phyloP scores from a whole-genome alignment of 1,284 basidiomycete species.

The Sanguinoderma infundibulare region DNA sequence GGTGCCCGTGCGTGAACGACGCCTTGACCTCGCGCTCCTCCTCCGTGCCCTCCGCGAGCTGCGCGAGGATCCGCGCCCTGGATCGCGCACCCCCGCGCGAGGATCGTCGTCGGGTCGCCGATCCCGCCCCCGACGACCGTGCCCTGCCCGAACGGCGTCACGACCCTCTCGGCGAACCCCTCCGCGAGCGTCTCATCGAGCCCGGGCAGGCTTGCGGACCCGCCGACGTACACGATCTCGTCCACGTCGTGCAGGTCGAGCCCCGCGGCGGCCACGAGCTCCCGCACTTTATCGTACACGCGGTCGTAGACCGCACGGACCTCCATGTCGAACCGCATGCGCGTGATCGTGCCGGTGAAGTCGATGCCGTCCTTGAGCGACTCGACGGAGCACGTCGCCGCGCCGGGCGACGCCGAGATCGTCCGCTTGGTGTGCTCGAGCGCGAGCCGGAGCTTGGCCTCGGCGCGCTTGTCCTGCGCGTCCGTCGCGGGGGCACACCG shows the following conservation, averaged over 20 bases:
- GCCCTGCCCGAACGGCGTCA: constrained; percentile 66
- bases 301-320: constrained; percentile 74
- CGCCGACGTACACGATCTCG: constrained; percentile 92
- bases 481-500: constrained; percentile 62
- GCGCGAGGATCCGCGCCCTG: constrained; percentile 79
- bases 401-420: constrained; percentile 84
- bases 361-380: constrained; percentile 95
- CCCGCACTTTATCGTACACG: constrained; percentile 65
- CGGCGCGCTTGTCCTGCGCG: constrained; percentile 81
- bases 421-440: constrained; percentile 97
- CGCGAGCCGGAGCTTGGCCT: constrained; percentile 92
- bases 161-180: constrained; percentile 72
- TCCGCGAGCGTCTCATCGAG: constrained; percentile 76
- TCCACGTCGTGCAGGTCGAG: constrained; percentile 85
- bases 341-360: constrained; percentile 92
- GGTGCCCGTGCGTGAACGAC: constrained; percentile 54
- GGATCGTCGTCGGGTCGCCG: constrained; percentile 87
- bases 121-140: constrained; percentile 72
- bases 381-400: constrained; percentile 92
- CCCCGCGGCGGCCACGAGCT: constrained; percentile 64
- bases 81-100: constrained; percentile 88
- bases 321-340: constrained; percentile 93
- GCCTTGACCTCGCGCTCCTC: constrained; percentile 55
- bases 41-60: constrained; percentile 47
- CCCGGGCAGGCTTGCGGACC: constrained; percentile 86